Evolutionary conservation across 106 monocot genomes (phyloP).

Genomic region (Dioscorea alata): DNA sequence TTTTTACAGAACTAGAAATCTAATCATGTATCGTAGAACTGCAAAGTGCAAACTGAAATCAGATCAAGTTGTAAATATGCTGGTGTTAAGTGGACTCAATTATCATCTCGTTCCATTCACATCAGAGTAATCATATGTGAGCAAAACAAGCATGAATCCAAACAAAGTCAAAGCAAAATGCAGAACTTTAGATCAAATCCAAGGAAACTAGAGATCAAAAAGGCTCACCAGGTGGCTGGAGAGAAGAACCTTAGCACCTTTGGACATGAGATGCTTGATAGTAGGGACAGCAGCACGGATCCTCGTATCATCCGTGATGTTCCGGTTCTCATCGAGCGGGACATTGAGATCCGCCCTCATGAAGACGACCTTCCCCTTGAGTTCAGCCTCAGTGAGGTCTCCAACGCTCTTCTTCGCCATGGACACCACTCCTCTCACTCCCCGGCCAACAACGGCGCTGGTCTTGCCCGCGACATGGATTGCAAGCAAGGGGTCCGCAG

Average conservation of each 20-base stretch:
- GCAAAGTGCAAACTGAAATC: too few species aligned
- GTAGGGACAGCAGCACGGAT: conserved; percentile 90
- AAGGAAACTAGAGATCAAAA: neutral
- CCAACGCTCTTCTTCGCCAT: conserved; percentile 97
- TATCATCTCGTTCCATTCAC: too few species aligned
- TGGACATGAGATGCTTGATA: conserved; percentile 66
- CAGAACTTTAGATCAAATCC: neutral
- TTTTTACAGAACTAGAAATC: too few species aligned
- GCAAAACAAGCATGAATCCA: neutral
- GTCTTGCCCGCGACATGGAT: conserved; percentile 21
- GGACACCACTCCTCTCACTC: conserved; percentile 50
- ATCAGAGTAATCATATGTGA: too few species aligned
- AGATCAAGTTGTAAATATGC: too few species aligned
- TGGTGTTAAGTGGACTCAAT: too few species aligned
- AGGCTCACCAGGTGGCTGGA: conserved; percentile 75
- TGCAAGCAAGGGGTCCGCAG: conserved; percentile 32
- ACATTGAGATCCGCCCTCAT: conserved; percentile 88
- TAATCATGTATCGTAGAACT: too few species aligned
- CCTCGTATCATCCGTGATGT: conserved; percentile 90
- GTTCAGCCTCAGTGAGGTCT: conserved; percentile 51
- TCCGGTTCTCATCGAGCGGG: conserved; percentile 78
- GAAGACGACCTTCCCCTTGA: conserved; percentile 82
- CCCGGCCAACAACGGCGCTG: conserved; percentile 22
- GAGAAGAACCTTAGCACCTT: conserved; percentile 87
- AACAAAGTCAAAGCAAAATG: neutral